Percentiles rank a stretch among this genome's conserved stretches.
Evolutionary conservation across 2,329 filamentous ascomycete species (phyloP).

Genomic region (Diaporthe vexans): DNA sequence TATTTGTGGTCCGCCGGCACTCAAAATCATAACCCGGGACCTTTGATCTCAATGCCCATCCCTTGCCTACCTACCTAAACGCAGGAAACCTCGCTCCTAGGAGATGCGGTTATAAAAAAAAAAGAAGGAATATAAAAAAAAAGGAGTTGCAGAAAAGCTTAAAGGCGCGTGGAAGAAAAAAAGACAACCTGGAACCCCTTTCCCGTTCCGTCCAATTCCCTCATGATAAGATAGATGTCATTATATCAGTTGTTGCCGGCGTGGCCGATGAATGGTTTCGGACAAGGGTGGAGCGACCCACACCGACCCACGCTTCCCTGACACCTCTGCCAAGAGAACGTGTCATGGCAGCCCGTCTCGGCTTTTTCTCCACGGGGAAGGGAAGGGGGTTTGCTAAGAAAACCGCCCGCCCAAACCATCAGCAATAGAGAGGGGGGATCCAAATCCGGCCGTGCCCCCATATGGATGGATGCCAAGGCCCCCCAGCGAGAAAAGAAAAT

Average conservation of each 20-base stretch:
- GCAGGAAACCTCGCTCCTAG: background rate
- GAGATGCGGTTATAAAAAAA: background rate
- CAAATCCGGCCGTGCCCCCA: background rate
- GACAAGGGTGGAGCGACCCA: slow-evolving; percentile 17
- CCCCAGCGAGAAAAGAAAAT: background rate
- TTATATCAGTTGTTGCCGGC: slow-evolving; percentile 24
- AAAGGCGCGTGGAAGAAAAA: background rate
- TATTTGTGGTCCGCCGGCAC: slow-evolving; percentile 2
- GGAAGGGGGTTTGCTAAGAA: background rate
- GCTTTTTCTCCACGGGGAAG: slow-evolving; percentile 15
- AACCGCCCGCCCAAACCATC: too few species aligned
- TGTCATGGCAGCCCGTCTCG: slow-evolving; percentile 25
- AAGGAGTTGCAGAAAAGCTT: background rate
- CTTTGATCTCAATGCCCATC: background rate
- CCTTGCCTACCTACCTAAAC: background rate
- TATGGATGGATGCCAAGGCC: background rate
- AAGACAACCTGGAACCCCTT: slow-evolving; percentile 14
- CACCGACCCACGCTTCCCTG: slow-evolving; percentile 32
- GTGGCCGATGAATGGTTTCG: slow-evolving; percentile 25
- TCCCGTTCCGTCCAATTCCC: slow-evolving; percentile 8
- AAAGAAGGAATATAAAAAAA: background rate
- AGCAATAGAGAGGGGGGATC: too few species aligned
- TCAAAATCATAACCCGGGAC: background rate
- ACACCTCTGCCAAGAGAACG: slow-evolving; percentile 18
- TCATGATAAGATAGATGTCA: slow-evolving; percentile 32